Percentiles rank a stretch among this genome's conserved stretches.
These are phyloP conservation scores for Leccinum angustisporum DNA, from an alignment of 1,284 basidiomycete species.

Conservation along the genomic window DNA sequence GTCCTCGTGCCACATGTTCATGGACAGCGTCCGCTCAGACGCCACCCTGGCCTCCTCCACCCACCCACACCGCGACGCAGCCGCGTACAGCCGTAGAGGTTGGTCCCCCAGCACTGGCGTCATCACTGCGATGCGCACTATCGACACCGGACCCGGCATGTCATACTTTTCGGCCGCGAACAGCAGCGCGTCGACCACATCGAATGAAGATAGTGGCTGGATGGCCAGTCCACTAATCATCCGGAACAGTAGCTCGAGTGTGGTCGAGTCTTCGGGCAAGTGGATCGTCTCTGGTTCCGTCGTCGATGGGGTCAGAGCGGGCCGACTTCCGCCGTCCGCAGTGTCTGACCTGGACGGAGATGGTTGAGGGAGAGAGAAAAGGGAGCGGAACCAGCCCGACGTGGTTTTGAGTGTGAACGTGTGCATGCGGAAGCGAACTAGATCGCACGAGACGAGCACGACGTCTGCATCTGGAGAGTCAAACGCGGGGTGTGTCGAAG, in stretches of 20 bases:
- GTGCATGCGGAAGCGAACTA: conserved; percentile 48
- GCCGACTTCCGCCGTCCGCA: conserved; percentile 37
- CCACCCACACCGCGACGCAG: conserved; percentile 60
- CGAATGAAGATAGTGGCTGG: conserved; percentile 47
- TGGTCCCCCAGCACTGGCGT: conserved; percentile 48
- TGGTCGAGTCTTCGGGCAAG: conserved; percentile 54
- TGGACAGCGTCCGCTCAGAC: conserved; percentile 48
- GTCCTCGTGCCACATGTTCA: conserved; percentile 48
- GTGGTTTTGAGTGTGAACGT: conserved; percentile 58
- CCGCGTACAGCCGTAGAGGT: conserved; percentile 55
- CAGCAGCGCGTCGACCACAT: conserved; percentile 52
- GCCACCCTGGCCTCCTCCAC: conserved; percentile 46
- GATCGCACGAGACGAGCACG: conserved; percentile 45
- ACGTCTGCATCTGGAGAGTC: conserved; percentile 49
- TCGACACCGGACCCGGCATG: conserved; percentile 59
- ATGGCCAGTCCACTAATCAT: conserved; percentile 61
- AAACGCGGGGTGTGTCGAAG: conserved; percentile 47
- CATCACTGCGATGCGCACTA: conserved; percentile 53
- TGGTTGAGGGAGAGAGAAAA: conserved; percentile 55
- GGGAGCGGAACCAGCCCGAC: conserved; percentile 54
- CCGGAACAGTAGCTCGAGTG: conserved; percentile 54
- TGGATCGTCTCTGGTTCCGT: conserved; percentile 43
- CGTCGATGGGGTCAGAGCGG: conserved; percentile 19
- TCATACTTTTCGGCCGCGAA: conserved; percentile 68
- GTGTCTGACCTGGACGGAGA: not conserved